Conservation (phyloP, 495 filamentous ascomycete species). For the Penicillium odoratum region DNA sequence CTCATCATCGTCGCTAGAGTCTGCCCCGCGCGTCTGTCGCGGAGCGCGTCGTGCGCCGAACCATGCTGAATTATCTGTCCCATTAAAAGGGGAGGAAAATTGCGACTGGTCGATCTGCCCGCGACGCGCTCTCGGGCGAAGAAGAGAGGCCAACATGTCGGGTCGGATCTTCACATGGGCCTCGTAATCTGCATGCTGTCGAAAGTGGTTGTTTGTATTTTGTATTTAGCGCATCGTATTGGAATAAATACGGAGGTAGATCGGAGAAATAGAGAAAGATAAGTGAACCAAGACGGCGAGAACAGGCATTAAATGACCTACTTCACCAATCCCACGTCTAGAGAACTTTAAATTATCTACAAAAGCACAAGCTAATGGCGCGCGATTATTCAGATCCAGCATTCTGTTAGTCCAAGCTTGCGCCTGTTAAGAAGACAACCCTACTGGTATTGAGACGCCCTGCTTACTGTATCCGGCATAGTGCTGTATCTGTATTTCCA, state of each 20-base stretch:
- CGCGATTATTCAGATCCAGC: background rate
- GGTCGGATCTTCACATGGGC: background rate
- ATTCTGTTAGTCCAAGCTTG: background rate
- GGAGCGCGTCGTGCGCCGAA: slow-evolving; percentile 19
- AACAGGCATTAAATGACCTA: background rate
- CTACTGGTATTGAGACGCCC: background rate
- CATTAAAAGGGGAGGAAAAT: slow-evolving; percentile 48
- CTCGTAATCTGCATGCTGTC: slow-evolving; percentile 15
- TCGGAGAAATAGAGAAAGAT: background rate
- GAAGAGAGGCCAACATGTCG: slow-evolving; percentile 48
- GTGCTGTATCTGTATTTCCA: background rate
- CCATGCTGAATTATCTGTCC: slow-evolving; percentile 34
- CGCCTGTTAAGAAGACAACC: background rate
- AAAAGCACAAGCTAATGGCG: background rate
- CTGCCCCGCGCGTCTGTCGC: slow-evolving; percentile 11
- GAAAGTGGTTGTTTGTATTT: background rate
- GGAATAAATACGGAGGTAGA: background rate
- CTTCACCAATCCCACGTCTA: background rate
- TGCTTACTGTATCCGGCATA: background rate
- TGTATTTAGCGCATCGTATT: background rate
- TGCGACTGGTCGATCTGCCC: slow-evolving; percentile 44
- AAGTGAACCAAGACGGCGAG: background rate
- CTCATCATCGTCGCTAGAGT: slow-evolving; percentile 18
- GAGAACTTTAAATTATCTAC: background rate
- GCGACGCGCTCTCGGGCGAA: slow-evolving; percentile 45